Evolutionary conservation across 495 filamentous ascomycete species (phyloP).

Genomic region (Daldinia decipiens): DNA sequence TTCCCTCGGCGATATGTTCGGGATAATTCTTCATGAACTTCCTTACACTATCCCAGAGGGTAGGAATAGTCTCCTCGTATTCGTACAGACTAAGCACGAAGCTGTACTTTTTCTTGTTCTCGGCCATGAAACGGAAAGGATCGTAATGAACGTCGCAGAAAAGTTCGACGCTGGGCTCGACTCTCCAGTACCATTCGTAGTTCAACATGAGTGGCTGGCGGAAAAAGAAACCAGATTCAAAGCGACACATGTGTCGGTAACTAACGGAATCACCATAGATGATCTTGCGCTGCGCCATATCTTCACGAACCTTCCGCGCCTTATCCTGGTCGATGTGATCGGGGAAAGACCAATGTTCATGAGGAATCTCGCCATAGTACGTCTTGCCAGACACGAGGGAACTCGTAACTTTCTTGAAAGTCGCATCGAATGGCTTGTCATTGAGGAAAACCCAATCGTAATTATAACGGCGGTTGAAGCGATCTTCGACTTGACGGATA

Average conservation of each 20-base stretch:
- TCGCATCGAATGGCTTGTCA: conserved; percentile 89
- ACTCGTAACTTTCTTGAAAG: conserved; percentile 91
- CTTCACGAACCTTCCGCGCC: conserved; percentile 79
- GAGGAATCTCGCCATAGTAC: conserved; percentile 83
- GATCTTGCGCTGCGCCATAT: conserved; percentile 85
- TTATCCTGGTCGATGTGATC: conserved; percentile 87
- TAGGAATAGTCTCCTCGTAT: conserved; percentile 95
- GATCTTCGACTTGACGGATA: conserved; percentile 94
- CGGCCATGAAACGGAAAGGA: conserved; percentile 86
- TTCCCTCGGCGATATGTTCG: conserved; percentile 83
- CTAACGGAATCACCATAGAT: conserved; percentile 95
- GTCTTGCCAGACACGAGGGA: conserved; percentile 90
- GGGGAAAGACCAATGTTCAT: conserved; percentile 92
- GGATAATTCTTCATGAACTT: conserved; percentile 89
- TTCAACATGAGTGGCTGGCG: conserved; percentile 81
- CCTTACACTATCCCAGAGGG: conserved; percentile 92
- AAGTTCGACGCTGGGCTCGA: conserved; percentile 88
- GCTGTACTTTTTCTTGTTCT: conserved; percentile 90
- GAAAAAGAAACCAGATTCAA: conserved; percentile 95
- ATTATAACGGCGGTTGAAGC: conserved; percentile 94
- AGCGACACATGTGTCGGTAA: conserved; percentile 95
- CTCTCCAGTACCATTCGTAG: conserved; percentile 94
- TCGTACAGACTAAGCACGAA: conserved; percentile 92
- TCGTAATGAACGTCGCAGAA: conserved; percentile 88
- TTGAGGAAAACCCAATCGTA: conserved; percentile 99